These are phyloP conservation scores for Trichoderma sp. DNA, from an alignment of 2,329 filamentous ascomycete species.

Conservation along the genomic window DNA sequence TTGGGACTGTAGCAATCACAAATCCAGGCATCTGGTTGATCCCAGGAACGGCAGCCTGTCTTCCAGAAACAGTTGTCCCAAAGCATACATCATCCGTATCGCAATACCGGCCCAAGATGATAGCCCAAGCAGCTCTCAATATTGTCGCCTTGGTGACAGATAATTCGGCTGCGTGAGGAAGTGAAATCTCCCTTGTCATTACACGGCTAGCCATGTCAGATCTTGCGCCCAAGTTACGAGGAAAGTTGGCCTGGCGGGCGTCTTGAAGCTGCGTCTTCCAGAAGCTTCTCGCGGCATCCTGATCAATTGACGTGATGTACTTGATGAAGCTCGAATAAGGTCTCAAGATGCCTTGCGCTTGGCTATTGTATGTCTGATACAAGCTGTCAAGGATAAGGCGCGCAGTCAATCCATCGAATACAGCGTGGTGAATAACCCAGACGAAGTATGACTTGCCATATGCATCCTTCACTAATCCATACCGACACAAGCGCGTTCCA, in stretches of 20 bases:
- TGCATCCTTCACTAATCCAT: not conserved
- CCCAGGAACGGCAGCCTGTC: constrained; percentile 2
- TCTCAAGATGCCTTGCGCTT: not conserved
- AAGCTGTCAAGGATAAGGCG: not conserved
- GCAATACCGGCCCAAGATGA: constrained; percentile 8
- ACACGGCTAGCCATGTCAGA: not conserved
- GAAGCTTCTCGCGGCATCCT: constrained; percentile 3
- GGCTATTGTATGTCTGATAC: not conserved
- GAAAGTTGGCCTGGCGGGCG: not conserved
- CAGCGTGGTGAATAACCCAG: constrained; percentile 5
- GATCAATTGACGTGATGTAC: not conserved
- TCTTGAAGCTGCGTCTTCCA: constrained; percentile 24
- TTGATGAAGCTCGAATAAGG: constrained; percentile 4
- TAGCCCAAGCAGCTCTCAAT: constrained; percentile 15
- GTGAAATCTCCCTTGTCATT: constrained; percentile 14
- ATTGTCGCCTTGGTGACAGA: constrained; percentile 17
- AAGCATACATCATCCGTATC: constrained; percentile 17
- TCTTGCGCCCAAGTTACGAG: constrained; percentile 1
- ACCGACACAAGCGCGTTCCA: constrained; percentile 1
- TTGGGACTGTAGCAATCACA: constrained; percentile 9
- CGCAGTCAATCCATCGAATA: constrained; percentile 14
- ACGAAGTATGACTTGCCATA: constrained; percentile 2
- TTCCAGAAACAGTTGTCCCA: constrained; percentile 16
- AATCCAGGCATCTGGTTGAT: constrained; percentile 1
- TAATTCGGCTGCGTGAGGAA: not conserved